Evolutionary conservation across 2,329 filamentous ascomycete genomes (phyloP), one percentile per base, ranked within the genome.

Genomic region (Aspergillus bombycis): DNA sequence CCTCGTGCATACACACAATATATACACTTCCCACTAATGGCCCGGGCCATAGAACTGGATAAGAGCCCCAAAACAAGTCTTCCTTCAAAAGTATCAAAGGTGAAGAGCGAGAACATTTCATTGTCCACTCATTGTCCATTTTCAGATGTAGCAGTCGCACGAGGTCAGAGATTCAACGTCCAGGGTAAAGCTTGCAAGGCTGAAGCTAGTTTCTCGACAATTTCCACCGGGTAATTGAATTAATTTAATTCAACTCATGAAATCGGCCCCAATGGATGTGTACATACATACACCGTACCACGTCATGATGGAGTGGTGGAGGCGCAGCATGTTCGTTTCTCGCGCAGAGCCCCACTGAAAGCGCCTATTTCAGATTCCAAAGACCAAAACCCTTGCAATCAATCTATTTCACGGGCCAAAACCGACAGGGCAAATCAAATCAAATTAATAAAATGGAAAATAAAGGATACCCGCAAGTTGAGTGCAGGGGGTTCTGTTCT

Each of bases 251-350:
- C 52, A 19, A 38, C n/a, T 28, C 32, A 12, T 36, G 34, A 26
- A 32, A 50, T 50, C 41, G 41, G 46, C 34, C 53, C 32, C 52
- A 21, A 55, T 38, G 34, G 38, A 41, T n/a, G 38, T 41, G 19
- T 41, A 41, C 21, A 26, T 36, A 38, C 21, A 57, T 65, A 46
- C 41, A 62, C 53, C 55, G 52, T 62, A 64, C 64, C 62, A 66
- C 60, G 57, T 62, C 64, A 64, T 62, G 53, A 55, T 38, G 55
- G 53, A 53, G 36, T 58, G 36, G 64, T 66, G 64, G 64, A 66
- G 64, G 64, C 64, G 64, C 64, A 66, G 64, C 64, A 61, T 53
- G 48, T 43, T 64, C 58, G 57, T 64, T 36, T 45, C 45, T 52
- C 46, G 41, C 52, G 62, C 62, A 63, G 62, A 65, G 63, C 63